Conservation (phyloP, 805 yeast species). For the Pichia nanzhaoensis region DNA sequence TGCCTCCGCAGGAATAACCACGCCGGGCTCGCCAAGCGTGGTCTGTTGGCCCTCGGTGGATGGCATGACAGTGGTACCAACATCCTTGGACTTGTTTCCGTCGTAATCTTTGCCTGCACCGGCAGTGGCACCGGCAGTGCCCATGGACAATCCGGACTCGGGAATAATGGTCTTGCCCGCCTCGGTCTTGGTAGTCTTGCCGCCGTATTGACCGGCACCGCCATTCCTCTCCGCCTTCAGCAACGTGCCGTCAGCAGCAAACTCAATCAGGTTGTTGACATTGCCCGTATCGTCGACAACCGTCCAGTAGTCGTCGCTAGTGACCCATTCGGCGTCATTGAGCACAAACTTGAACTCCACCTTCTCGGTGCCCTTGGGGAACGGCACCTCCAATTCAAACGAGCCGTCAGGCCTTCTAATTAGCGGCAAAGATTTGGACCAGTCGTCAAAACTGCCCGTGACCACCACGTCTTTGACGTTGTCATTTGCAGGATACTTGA, state of each 20-base stretch:
- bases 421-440: constrained; percentile 45
- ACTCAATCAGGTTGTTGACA: constrained; percentile 43
- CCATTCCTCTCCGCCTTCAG: constrained; percentile 28
- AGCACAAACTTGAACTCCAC: constrained; percentile 49
- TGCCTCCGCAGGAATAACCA: constrained; percentile 56
- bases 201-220: neutral
- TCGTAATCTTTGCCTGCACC: too few relatives aligned
- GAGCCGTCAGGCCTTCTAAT: constrained; percentile 37
- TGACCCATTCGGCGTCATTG: constrained; percentile 49
- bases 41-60: constrained; percentile 38
- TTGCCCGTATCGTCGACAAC: constrained; percentile 45
- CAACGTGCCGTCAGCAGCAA: constrained; percentile 30
- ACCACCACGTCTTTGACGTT: constrained; percentile 36
- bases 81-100: neutral
- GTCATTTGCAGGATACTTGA: constrained; percentile 23
- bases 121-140: constrained; percentile 9
- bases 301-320: constrained; percentile 33
- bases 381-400: constrained; percentile 28
- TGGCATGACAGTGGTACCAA: constrained; percentile 43
- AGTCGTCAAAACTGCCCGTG: constrained; percentile 55
- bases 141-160: constrained; percentile 9
- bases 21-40: constrained; percentile 66
- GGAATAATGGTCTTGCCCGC: constrained; percentile 24
- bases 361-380: constrained; percentile 21
- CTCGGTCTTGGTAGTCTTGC: constrained; percentile 33